Conservation (phyloP, 2,329 filamentous ascomycete species). For the Nemania diffusa region DNA sequence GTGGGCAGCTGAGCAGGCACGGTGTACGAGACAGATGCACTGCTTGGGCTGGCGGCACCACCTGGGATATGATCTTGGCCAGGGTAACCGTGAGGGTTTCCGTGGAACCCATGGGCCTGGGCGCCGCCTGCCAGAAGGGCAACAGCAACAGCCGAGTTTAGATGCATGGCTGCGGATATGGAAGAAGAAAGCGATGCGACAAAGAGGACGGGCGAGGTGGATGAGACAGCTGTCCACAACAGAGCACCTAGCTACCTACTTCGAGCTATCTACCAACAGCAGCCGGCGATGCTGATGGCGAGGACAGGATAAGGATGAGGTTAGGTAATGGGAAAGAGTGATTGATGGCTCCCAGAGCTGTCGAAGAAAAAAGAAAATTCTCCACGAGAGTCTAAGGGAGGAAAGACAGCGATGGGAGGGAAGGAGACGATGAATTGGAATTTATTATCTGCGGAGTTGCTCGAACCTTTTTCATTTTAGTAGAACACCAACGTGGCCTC, state of each 20-base stretch:
- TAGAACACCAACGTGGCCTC: constrained; percentile 48
- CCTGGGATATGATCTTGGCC: constrained; percentile 62
- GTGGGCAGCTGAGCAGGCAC: constrained; percentile 70
- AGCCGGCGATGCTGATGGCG: not conserved
- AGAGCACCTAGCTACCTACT: constrained; percentile 13
- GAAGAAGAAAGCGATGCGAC: constrained; percentile 27
- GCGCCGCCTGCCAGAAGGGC: constrained; percentile 77
- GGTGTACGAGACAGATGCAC: constrained; percentile 28
- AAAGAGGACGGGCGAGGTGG: not conserved
- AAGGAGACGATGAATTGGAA: constrained; percentile 35
- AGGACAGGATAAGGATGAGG: not conserved
- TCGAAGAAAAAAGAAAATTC: constrained; percentile 45
- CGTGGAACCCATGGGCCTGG: constrained; percentile 63
- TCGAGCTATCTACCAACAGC: not conserved
- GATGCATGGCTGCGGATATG: constrained; percentile 74
- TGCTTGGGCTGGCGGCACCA: constrained; percentile 53
- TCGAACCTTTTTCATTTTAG: constrained; percentile 29
- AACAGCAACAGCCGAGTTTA: constrained; percentile 82
- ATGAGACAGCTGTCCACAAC: constrained; percentile 26
- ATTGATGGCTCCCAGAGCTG: constrained; percentile 54
- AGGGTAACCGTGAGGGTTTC: constrained; percentile 29
- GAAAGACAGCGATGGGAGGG: constrained; percentile 37
- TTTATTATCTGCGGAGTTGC: constrained; percentile 42
- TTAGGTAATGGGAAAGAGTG: constrained; percentile 39
- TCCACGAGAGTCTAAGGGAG: constrained; percentile 42